Conservation (phyloP, 495 filamentous ascomycete species). For the Acidomyces sp. region DNA sequence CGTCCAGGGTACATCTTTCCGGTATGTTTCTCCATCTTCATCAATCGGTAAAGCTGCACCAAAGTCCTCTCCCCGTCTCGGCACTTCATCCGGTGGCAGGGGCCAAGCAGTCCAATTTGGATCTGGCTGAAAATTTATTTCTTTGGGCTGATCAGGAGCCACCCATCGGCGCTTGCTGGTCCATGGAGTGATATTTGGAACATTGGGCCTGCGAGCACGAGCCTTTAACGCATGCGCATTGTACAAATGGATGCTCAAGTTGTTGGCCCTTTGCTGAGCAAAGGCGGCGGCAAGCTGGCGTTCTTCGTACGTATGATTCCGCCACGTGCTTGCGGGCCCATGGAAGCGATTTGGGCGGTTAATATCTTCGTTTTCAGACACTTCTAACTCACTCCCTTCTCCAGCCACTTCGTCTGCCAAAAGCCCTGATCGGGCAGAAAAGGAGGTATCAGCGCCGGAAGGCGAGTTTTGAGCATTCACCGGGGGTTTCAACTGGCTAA, state of each 20-base stretch:
- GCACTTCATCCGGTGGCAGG: slow-evolving; percentile 44
- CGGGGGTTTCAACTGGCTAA: too few relatives aligned
- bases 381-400: too few relatives aligned
- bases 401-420: too few relatives aligned
- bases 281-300: slow-evolving; percentile 44
- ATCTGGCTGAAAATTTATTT: slow-evolving; percentile 21
- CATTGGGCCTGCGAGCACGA: slow-evolving; percentile 24
- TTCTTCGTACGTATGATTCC: slow-evolving; percentile 43
- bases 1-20: slow-evolving; percentile 32
- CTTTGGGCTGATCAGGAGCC: slow-evolving; percentile 17
- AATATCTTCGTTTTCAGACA: background rate
- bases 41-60: slow-evolving; percentile 11
- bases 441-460: too few relatives aligned
- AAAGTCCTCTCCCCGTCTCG: slow-evolving; percentile 38
- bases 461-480: too few relatives aligned
- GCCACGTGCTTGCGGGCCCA: slow-evolving; percentile 49
- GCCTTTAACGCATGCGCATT: slow-evolving; percentile 53
- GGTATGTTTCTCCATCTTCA: slow-evolving; percentile 33
- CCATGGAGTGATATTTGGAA: slow-evolving; percentile 21
- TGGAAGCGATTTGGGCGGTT: slow-evolving; percentile 39
- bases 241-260: slow-evolving; percentile 65
- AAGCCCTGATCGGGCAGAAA: too few relatives aligned
- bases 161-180: slow-evolving; percentile 27
- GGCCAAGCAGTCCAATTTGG: slow-evolving; percentile 72
- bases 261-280: slow-evolving; percentile 40